Percentiles rank a stretch among this genome's conserved stretches.
Evolutionary conservation across 73 alveolate genomes (phyloP).

Genomic region (Paramecium primaurelia): DNA sequence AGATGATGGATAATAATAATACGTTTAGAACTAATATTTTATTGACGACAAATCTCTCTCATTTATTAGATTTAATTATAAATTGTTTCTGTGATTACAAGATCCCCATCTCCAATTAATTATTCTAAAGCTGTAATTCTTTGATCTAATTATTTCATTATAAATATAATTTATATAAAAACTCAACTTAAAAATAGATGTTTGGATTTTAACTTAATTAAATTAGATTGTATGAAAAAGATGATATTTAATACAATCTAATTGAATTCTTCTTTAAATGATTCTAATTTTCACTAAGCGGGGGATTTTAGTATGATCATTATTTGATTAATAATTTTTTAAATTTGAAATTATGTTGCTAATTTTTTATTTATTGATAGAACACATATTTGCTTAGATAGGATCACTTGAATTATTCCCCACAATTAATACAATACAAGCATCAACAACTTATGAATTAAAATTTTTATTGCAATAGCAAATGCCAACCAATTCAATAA

Average conservation of each 20-base stretch:
- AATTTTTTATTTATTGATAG: background rate
- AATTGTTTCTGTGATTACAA: background rate
- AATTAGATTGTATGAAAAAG: background rate
- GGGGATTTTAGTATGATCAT: background rate
- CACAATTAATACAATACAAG: conserved; percentile 20
- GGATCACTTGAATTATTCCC: conserved; percentile 40
- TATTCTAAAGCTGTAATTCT: background rate
- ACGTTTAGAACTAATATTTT: background rate
- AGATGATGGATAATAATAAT: background rate
- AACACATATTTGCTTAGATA: background rate
- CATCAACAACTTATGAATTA: conserved; percentile 5
- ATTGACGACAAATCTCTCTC: background rate
- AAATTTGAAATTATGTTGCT: background rate
- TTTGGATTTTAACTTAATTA: background rate
- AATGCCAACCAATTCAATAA: background rate
- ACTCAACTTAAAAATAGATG: background rate
- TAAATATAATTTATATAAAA: background rate
- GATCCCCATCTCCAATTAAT: background rate
- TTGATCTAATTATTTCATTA: background rate
- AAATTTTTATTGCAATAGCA: background rate
- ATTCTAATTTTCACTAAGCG: background rate
- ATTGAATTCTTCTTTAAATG: background rate
- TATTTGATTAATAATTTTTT: background rate
- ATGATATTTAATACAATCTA: too few species aligned
- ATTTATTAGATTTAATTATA: background rate